These are phyloP conservation scores for Radiomyces spectabilis DNA, from an alignment of 192 early-diverging fungal genomes.

Conservation along the genomic window DNA sequence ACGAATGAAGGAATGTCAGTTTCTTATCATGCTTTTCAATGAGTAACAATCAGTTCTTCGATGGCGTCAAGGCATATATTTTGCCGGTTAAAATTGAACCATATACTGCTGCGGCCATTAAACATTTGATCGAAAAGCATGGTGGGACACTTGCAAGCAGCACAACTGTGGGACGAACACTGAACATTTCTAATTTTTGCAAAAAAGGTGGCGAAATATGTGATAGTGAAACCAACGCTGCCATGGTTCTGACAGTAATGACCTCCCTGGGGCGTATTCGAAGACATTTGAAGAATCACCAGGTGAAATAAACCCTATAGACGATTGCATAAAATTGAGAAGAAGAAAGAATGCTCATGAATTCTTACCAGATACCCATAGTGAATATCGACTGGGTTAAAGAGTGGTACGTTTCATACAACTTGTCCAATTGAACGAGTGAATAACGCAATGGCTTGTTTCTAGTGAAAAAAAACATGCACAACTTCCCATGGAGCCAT, in stretches of 20 bases:
- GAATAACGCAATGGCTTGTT: no score
- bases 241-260: conserved; percentile 7
- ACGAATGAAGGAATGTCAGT: no score
- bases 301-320: background rate
- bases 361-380: background rate
- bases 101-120: no score
- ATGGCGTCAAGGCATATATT: no score
- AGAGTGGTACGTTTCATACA: background rate
- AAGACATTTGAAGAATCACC: background rate
- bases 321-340: background rate
- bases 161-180: no score
- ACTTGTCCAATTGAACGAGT: background rate
- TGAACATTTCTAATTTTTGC: no score
- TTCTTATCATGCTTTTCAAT: no score
- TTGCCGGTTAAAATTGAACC: no score
- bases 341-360: background rate
- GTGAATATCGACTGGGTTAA: conserved; percentile 10
- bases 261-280: conserved; percentile 2
- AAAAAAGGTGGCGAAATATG: conserved; percentile 2
- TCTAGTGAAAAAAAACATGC: background rate
- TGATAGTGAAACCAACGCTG: background rate
- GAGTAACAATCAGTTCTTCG: no score
- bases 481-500: background rate
- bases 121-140: no score
- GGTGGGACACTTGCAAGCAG: no score